These are phyloP conservation scores for Fusarium camptoceras DNA, from an alignment of 2,329 filamentous ascomycete species.

Conservation along the genomic window DNA sequence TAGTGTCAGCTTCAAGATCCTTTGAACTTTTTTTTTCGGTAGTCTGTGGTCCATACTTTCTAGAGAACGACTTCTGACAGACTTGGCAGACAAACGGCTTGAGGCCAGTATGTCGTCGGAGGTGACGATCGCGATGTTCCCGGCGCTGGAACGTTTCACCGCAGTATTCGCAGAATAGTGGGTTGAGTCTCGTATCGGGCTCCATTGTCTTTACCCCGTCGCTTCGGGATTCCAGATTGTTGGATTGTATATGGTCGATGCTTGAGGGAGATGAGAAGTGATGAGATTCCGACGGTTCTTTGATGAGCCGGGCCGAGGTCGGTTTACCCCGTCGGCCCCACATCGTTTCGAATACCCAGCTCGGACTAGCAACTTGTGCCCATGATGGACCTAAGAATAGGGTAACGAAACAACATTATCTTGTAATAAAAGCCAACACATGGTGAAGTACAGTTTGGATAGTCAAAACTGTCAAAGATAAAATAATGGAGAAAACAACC, in stretches of 20 bases:
- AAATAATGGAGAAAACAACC: neutral
- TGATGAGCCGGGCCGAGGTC: neutral
- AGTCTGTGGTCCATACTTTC: neutral
- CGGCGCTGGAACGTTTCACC: neutral
- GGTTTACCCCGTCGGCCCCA: slow-evolving; percentile 1
- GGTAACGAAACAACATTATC: accelerated
- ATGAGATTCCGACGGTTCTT: accelerated
- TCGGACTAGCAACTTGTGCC: accelerated
- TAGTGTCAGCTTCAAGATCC: accelerated
- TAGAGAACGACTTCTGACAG: neutral
- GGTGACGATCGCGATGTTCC: slow-evolving; percentile 6
- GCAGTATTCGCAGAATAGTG: neutral
- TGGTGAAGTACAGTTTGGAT: accelerated
- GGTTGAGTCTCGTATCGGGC: accelerated
- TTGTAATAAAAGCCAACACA: accelerated
- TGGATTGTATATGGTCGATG: accelerated
- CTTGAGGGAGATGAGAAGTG: neutral
- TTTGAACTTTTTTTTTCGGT: no score
- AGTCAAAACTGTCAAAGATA: no score
- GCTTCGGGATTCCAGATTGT: neutral
- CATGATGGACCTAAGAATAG: neutral
- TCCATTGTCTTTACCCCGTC: neutral
- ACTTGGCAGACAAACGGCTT: neutral
- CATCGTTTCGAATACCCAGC: neutral
- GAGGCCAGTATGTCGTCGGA: neutral